phyloP scores from a whole-genome alignment of 2,329 filamentous ascomycete genomes.

The Aspergillus costaricaensis region DNA sequence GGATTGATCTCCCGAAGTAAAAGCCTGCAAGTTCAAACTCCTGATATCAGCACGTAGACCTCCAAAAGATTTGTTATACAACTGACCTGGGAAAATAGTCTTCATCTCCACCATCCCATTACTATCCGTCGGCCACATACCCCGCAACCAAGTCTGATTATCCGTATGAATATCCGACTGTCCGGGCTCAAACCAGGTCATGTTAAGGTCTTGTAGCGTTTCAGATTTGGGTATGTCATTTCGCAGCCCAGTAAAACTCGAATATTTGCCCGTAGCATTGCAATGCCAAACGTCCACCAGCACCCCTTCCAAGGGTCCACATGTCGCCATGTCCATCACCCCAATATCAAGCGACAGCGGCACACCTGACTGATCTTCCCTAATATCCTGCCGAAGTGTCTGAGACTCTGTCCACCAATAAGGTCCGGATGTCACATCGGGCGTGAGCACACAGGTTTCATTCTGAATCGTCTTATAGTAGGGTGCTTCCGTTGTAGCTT shows the following conservation, averaged over 20 bases:
- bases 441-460: conserved; percentile 38
- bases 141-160: conserved; percentile 46
- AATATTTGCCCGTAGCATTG: conserved; percentile 48
- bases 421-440: conserved; percentile 40
- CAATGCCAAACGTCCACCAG: conserved; percentile 48
- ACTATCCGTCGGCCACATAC: conserved; percentile 47
- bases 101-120: conserved; percentile 52
- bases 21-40: not conserved
- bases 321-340: conserved; percentile 47
- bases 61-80: no score
- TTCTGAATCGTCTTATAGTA: conserved; percentile 26
- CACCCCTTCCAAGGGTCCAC: conserved; percentile 38
- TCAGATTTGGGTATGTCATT: conserved; percentile 32
- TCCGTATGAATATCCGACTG: conserved; percentile 25
- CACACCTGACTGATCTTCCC: conserved; percentile 40
- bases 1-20: not conserved
- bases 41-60: no score
- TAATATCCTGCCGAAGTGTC: conserved; percentile 43
- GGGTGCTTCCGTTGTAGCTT: conserved; percentile 9
- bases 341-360: conserved; percentile 47
- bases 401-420: conserved; percentile 41
- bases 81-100: conserved; percentile 42
- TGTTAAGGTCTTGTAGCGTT: conserved; percentile 29
- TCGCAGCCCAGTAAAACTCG: conserved; percentile 23
- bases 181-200: conserved; percentile 15